phyloP scores from a whole-genome alignment of 768 basidiomycete species.

The Kwoniella shandongensis region DNA sequence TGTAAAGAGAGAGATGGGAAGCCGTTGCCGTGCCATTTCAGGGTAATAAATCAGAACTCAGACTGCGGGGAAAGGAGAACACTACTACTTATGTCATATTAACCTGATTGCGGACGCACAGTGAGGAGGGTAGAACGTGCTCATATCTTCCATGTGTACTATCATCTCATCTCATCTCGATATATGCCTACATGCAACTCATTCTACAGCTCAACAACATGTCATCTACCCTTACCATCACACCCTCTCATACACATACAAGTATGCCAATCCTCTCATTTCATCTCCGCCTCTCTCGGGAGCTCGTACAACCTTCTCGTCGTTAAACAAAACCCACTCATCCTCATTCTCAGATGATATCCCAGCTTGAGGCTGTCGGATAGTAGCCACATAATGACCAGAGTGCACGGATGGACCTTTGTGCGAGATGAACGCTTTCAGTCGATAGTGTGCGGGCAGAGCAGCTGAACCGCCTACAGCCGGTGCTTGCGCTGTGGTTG shows the following conservation, averaged over 20 bases:
- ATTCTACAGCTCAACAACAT: no score
- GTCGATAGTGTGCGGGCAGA: conserved; percentile 72
- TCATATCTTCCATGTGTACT: background rate
- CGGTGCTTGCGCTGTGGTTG: background rate
- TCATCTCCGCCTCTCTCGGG: conserved; percentile 77
- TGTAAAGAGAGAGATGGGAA: no score
- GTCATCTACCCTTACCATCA: background rate
- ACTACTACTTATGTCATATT: no score
- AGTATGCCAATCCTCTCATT: conserved; percentile 80
- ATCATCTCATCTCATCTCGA: no score
- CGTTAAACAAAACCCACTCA: conserved; percentile 89
- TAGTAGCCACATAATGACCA: conserved; percentile 52
- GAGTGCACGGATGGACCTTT: conserved; percentile 95
- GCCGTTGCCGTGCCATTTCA: no score
- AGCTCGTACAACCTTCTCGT: conserved; percentile 91
- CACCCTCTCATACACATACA: conserved; percentile 84
- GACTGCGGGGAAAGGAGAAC: no score
- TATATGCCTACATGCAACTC: no score
- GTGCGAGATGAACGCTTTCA: conserved; percentile 95
- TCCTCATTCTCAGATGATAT: conserved; percentile 60
- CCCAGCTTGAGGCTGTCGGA: conserved; percentile 79
- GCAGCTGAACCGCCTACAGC: conserved; percentile 59
- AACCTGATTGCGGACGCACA: no score
- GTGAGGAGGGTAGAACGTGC: no score
- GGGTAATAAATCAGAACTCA: no score